A percentile compares a stretch with the other conserved stretches of the same genome.
These are phyloP conservation scores for Schizophyllum amplum DNA, from an alignment of 1,284 basidiomycete genomes.

Conservation along the genomic window DNA sequence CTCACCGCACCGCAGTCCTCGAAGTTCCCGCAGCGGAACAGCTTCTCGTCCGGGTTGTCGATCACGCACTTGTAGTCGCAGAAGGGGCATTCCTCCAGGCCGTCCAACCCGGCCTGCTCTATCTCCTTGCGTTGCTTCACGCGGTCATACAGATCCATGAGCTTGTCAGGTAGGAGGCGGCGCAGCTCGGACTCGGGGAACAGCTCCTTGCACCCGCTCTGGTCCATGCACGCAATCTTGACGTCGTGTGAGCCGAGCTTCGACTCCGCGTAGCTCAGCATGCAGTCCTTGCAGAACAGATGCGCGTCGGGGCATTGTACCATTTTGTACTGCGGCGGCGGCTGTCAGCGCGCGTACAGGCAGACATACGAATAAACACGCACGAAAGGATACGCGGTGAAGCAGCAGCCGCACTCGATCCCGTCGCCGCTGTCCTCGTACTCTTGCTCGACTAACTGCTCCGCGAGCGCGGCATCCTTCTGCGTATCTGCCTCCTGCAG, in stretches of 20 bases:
- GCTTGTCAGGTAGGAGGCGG: constrained; percentile 53
- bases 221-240: constrained; percentile 73
- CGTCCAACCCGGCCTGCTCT: constrained; percentile 61
- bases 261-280: constrained; percentile 40
- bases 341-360: constrained; percentile 7
- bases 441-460: constrained; percentile 26
- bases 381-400: constrained; percentile 62
- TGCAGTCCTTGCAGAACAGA: constrained; percentile 61
- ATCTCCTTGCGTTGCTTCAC: constrained; percentile 73
- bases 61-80: constrained; percentile 81
- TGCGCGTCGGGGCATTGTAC: constrained; percentile 80
- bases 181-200: constrained; percentile 63
- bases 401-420: constrained; percentile 82
- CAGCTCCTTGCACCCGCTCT: constrained; percentile 59
- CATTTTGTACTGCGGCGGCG: constrained; percentile 56
- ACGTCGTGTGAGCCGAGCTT: constrained; percentile 42
- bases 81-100: constrained; percentile 79
- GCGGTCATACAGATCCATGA: constrained; percentile 69
- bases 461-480: constrained; percentile 12
- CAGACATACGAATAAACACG: constrained; percentile 21
- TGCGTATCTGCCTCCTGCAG: constrained; percentile 10
- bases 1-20: constrained; percentile 65
- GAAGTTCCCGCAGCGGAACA: constrained; percentile 67
- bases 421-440: constrained; percentile 41
- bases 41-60: constrained; percentile 68